phyloP scores from a whole-genome alignment of 139 green algal genomes.

The Nannochloris sp. region DNA sequence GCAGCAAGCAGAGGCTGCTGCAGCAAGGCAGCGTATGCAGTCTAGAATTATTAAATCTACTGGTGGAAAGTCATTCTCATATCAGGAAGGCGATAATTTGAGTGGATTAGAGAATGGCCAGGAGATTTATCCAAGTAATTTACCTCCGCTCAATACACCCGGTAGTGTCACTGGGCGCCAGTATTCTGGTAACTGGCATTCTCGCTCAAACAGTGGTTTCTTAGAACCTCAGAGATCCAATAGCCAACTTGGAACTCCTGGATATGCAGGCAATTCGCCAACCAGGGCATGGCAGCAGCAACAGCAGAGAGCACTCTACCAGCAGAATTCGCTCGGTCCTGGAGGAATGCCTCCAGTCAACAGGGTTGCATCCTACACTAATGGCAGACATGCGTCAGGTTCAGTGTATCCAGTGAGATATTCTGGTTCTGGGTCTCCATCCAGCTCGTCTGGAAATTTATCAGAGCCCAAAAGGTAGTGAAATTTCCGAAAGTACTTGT shows the following conservation, averaged over 20 bases:
- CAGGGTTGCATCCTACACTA: not conserved
- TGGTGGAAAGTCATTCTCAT: not conserved
- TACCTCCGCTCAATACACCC: not conserved
- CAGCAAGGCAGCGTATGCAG: slow-evolving; percentile 5
- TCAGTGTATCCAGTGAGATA: not conserved
- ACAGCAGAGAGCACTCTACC: slow-evolving; percentile 1
- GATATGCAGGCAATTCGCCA: not conserved
- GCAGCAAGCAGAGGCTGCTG: slow-evolving; percentile 8
- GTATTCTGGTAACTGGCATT: not conserved
- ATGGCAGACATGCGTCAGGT: not conserved
- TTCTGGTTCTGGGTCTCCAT: not conserved
- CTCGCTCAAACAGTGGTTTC: not conserved
- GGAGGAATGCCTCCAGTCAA: slow-evolving; percentile 3
- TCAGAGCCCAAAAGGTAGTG: not conserved
- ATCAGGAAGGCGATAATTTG: not conserved
- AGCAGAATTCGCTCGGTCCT: slow-evolving; percentile 3
- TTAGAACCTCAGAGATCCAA: not conserved
- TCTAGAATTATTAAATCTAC: slow-evolving; percentile 12
- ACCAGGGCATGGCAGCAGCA: not conserved
- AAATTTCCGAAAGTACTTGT: no score
- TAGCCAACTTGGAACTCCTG: not conserved
- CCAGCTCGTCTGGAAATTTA: not conserved
- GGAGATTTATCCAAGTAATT: not conserved
- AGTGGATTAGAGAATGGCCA: not conserved
- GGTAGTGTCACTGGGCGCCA: not conserved